Evolutionary conservation across 1,284 basidiomycete genomes (phyloP).

Genomic region (Moesziomyces sp.): DNA sequence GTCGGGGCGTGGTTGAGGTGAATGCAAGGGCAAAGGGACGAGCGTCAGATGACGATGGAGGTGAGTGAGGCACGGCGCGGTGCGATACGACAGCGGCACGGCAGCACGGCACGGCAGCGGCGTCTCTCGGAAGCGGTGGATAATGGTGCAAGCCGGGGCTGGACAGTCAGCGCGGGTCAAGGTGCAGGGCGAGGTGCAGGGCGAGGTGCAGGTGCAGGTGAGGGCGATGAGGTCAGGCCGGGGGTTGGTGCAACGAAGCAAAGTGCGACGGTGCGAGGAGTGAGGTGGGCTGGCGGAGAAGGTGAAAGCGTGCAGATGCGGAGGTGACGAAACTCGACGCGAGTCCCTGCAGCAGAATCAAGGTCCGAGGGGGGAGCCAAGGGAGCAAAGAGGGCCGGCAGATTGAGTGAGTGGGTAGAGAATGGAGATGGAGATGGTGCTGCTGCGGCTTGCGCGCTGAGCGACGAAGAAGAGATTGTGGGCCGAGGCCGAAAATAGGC

Average conservation of each 20-base stretch:
- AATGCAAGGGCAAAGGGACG: background rate
- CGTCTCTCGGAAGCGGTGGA: background rate
- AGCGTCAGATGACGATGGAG: slow-evolving; percentile 1
- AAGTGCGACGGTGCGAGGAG: too few relatives aligned
- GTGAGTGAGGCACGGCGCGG: background rate
- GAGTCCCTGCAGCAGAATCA: slow-evolving; percentile 14
- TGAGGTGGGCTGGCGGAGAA: slow-evolving; percentile 1
- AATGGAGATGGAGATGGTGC: background rate
- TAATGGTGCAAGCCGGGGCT: background rate
- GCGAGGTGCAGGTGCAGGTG: background rate
- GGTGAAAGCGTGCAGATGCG: background rate
- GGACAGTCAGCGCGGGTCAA: background rate
- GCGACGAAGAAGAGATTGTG: too few relatives aligned
- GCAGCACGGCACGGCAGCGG: background rate
- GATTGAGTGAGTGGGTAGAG: background rate
- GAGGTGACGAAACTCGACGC: slow-evolving; percentile 14
- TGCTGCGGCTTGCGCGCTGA: too few relatives aligned
- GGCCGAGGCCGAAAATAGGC: too few relatives aligned
- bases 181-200: background rate
- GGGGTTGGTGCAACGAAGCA: too few relatives aligned
- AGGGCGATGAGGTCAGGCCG: slow-evolving; percentile 22
- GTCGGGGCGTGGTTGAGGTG: background rate
- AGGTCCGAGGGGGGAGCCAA: slow-evolving; percentile 12
- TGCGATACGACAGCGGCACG: too few relatives aligned
- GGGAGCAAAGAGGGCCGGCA: too few relatives aligned